Conservation (phyloP, 1,284 basidiomycete species). For the Ganoderma resinaceum region DNA sequence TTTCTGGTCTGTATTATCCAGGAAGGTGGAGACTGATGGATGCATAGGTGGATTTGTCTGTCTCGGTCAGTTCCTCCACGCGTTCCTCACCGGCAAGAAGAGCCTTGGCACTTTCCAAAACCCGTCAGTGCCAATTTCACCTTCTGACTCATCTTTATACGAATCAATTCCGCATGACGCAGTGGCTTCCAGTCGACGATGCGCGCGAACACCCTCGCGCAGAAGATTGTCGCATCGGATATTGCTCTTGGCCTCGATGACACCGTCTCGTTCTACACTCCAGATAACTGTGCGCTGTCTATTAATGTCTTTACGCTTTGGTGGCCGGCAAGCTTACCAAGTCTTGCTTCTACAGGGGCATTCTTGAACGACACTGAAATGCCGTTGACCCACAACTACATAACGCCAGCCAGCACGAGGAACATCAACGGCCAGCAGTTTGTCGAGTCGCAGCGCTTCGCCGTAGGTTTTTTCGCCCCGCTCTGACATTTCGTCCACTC, state of each 20-base stretch:
- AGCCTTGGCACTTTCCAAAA: slow-evolving; percentile 47
- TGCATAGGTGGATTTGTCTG: slow-evolving; percentile 63
- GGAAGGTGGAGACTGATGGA: neutral
- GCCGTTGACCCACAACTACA: slow-evolving; percentile 55
- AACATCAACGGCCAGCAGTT: slow-evolving; percentile 55
- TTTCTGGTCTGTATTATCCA: neutral
- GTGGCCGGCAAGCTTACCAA: neutral
- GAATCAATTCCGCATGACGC: neutral
- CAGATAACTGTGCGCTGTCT: slow-evolving; percentile 52
- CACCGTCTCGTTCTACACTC: slow-evolving; percentile 50
- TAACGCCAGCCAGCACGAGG: slow-evolving; percentile 52
- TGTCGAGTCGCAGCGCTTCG: slow-evolving; percentile 63
- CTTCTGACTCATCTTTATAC: neutral
- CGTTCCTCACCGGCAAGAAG: slow-evolving; percentile 58
- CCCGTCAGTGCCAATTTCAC: slow-evolving; percentile 47
- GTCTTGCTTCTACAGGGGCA: slow-evolving; percentile 45
- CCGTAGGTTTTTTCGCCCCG: slow-evolving; percentile 43
- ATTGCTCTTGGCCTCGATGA: slow-evolving; percentile 52
- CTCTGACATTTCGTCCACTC: neutral
- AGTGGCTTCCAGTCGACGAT: slow-evolving; percentile 62
- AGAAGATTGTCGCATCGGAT: slow-evolving; percentile 60
- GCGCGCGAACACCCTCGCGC: slow-evolving; percentile 61
- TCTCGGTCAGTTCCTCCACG: slow-evolving; percentile 65
- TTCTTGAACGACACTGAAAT: slow-evolving; percentile 58
- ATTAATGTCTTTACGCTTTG: neutral